Percentiles rank a stretch among this genome's conserved stretches.
Evolutionary conservation across 495 filamentous ascomycete species (phyloP).

Genomic region (Penicillium steckii): DNA sequence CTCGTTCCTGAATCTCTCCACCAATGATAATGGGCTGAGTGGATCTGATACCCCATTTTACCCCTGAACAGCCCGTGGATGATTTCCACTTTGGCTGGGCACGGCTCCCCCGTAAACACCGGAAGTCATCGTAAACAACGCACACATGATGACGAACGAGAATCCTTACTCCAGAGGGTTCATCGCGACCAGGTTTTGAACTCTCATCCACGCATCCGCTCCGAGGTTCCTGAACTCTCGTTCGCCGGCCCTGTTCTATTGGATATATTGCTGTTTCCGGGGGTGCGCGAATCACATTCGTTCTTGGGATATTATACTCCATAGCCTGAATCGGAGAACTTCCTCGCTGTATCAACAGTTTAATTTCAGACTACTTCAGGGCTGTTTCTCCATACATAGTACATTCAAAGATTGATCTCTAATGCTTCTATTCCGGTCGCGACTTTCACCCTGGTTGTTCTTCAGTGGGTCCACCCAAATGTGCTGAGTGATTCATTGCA

Average conservation of each 20-base stretch:
- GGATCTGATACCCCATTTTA: slow-evolving; percentile 25
- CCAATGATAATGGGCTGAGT: slow-evolving; percentile 8
- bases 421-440: slow-evolving; percentile 2
- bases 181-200: background rate
- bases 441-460: background rate
- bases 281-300: background rate
- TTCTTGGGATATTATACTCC: no score
- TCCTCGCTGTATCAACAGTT: background rate
- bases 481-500: background rate
- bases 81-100: slow-evolving; percentile 9
- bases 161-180: slow-evolving; percentile 15
- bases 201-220: background rate
- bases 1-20: slow-evolving; percentile 20
- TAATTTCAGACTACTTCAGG: no score
- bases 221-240: background rate
- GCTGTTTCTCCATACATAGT: no score
- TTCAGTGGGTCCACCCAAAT: background rate
- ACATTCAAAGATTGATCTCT: no score
- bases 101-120: slow-evolving; percentile 2
- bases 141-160: slow-evolving; percentile 9
- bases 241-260: background rate
- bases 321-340: background rate
- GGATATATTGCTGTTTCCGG: background rate
- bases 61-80: slow-evolving; percentile 30
- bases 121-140: background rate